Evolutionary conservation across 148 eudicot species (phyloP).

Genomic region (Drosera capensis): DNA sequence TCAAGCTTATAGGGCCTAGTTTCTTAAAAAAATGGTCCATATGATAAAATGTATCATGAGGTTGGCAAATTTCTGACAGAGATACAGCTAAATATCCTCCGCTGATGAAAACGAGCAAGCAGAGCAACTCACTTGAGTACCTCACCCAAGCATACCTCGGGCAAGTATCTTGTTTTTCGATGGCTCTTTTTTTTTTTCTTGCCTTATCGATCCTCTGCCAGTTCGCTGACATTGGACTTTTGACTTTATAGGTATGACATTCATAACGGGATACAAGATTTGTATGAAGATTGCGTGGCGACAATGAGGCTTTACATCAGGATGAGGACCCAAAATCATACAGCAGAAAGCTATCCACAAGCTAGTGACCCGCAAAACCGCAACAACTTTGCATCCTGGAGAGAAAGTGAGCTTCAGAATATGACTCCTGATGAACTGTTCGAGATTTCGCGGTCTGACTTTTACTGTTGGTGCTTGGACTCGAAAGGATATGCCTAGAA

Average conservation of each 20-base stretch:
- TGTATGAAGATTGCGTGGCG: constrained; percentile 78
- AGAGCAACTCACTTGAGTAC: constrained; percentile 82
- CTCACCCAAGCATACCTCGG: constrained; percentile 68
- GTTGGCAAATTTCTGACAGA: constrained; percentile 19
- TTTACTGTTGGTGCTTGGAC: constrained; percentile 87
- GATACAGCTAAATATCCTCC: constrained; percentile 77
- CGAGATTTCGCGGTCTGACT: constrained; percentile 67
- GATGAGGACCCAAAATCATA: constrained; percentile 66
- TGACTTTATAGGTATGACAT: constrained; percentile 53
- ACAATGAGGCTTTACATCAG: constrained; percentile 84
- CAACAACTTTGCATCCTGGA: constrained; percentile 47
- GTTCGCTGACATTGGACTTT: constrained; percentile 1
- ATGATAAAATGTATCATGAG: too few species aligned
- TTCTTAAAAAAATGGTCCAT: too few species aligned
- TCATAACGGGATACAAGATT: constrained; percentile 81
- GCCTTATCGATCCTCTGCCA: too few species aligned
- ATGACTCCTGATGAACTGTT: constrained; percentile 61
- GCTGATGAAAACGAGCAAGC: constrained; percentile 83
- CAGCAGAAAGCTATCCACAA: constrained; percentile 35
- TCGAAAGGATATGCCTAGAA: constrained; percentile 21
- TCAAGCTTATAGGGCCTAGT: too few species aligned
- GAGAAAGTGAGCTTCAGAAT: constrained; percentile 68
- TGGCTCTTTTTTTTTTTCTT: too few species aligned
- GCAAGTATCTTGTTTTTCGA: constrained; percentile 25
- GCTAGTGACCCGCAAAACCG: constrained; percentile 63